Conservation (phyloP, 208 protist species). For the Leishmania guyanensis region DNA sequence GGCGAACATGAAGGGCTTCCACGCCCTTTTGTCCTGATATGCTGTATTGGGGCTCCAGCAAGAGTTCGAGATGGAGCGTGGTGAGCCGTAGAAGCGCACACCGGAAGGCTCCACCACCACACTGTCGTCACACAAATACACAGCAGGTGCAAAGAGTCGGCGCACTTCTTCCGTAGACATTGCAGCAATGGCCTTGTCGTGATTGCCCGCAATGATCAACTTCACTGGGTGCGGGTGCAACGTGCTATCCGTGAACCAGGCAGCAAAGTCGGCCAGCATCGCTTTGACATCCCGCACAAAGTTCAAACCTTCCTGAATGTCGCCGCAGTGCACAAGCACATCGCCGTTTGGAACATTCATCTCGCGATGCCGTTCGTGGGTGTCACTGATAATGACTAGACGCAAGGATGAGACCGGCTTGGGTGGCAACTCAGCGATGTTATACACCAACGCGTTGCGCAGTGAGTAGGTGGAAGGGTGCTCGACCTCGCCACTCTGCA, state of each 20-base stretch:
- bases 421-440: slow-evolving; percentile 23
- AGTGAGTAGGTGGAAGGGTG: slow-evolving; percentile 24
- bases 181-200: slow-evolving; percentile 52
- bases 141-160: slow-evolving; percentile 42
- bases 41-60: slow-evolving; percentile 56
- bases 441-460: slow-evolving; percentile 23
- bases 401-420: slow-evolving; percentile 40
- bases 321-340: slow-evolving; percentile 71
- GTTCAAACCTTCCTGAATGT: slow-evolving; percentile 55
- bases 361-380: slow-evolving; percentile 59
- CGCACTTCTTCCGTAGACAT: slow-evolving; percentile 33
- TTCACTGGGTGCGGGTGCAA: slow-evolving; percentile 81
- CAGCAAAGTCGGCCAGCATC: slow-evolving; percentile 55
- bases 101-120: slow-evolving; percentile 45
- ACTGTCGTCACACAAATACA: slow-evolving; percentile 61
- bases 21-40: slow-evolving; percentile 41
- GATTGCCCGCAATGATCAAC: slow-evolving; percentile 87
- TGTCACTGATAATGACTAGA: slow-evolving; percentile 76
- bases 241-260: slow-evolving; percentile 48
- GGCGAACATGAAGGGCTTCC: slow-evolving; percentile 31
- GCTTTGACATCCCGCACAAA: slow-evolving; percentile 16
- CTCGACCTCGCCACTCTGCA: background rate
- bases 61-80: slow-evolving; percentile 57
- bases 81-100: slow-evolving; percentile 64
- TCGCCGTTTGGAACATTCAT: slow-evolving; percentile 60